These are phyloP conservation scores for Zygosaccharomyces bailii DNA, from an alignment of 805 yeast species.

Conservation along the genomic window DNA sequence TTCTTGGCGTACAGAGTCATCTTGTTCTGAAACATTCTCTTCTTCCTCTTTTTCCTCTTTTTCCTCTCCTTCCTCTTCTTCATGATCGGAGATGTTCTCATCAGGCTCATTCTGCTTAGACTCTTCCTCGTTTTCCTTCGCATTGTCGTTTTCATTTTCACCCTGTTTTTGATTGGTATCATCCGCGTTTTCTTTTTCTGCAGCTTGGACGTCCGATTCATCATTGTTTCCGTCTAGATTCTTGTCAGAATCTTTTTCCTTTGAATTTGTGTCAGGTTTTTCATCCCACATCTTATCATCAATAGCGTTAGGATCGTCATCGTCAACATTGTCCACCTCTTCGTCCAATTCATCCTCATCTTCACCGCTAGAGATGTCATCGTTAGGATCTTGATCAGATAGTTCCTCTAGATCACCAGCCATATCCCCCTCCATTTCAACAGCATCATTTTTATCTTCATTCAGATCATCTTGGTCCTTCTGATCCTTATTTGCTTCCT, in stretches of 20 bases:
- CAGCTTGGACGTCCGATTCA: slow-evolving; percentile 41
- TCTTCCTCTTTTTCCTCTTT: slow-evolving; percentile 49
- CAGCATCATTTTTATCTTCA: slow-evolving; percentile 80
- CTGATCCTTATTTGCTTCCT: slow-evolving; percentile 69
- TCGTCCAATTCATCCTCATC: slow-evolving; percentile 79
- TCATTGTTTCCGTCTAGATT: slow-evolving; percentile 55
- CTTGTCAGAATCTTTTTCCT: slow-evolving; percentile 79
- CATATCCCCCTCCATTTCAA: slow-evolving; percentile 95
- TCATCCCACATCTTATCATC: slow-evolving; percentile 99
- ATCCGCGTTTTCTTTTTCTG: slow-evolving; percentile 38
- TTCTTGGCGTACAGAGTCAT: slow-evolving; percentile 68
- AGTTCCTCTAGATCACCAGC: slow-evolving; percentile 87
- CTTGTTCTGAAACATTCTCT: slow-evolving; percentile 79
- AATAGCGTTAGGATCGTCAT: slow-evolving; percentile 87
- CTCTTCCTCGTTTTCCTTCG: too few relatives aligned
- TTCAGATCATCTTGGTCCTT: slow-evolving; percentile 47
- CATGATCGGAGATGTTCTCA: slow-evolving; percentile 30
- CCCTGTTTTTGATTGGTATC: slow-evolving; percentile 39
- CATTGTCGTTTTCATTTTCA: slow-evolving; percentile 29
- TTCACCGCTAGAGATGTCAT: slow-evolving; percentile 51
- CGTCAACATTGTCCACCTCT: slow-evolving; percentile 84
- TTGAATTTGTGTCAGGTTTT: slow-evolving; percentile 68
- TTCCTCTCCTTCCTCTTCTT: slow-evolving; percentile 38
- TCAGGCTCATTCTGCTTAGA: slow-evolving; percentile 35
- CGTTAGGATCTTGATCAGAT: slow-evolving; percentile 61